These are phyloP conservation scores for Penicillium sp. DNA, from an alignment of 2,329 filamentous ascomycete species.

Conservation along the genomic window DNA sequence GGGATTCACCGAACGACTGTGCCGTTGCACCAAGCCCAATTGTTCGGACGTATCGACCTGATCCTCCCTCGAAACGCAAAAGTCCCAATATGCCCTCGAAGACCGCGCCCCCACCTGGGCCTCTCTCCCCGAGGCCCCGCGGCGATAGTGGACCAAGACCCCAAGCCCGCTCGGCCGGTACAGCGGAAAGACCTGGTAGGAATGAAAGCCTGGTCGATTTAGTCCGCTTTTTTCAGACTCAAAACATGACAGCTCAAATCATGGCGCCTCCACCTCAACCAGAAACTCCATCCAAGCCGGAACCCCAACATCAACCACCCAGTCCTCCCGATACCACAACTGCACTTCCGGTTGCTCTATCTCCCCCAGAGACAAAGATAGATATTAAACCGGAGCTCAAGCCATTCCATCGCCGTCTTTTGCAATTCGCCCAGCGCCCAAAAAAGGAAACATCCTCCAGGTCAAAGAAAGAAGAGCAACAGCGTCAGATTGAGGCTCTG, in stretches of 20 bases:
- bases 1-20: slow-evolving; percentile 26
- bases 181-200: slow-evolving; percentile 29
- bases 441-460: slow-evolving; percentile 27
- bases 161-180: slow-evolving; percentile 34
- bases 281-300: slow-evolving; percentile 10
- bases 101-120: slow-evolving; percentile 8
- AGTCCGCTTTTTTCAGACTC: slow-evolving; percentile 38
- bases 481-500: slow-evolving; percentile 31
- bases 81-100: slow-evolving; percentile 25
- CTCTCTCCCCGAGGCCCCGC: slow-evolving; percentile 6
- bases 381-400: slow-evolving; percentile 20
- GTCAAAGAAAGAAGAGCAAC: slow-evolving; percentile 27
- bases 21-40: slow-evolving; percentile 37
- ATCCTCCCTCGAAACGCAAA: slow-evolving; percentile 27
- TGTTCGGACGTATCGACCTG: slow-evolving; percentile 36
- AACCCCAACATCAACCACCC: slow-evolving; percentile 4
- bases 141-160: slow-evolving; percentile 13
- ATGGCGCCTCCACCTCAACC: slow-evolving; percentile 9
- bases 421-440: slow-evolving; percentile 36
- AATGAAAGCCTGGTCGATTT: slow-evolving; percentile 38
- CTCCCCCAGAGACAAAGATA: slow-evolving; percentile 11
- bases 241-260: slow-evolving; percentile 19
- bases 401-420: slow-evolving; percentile 36
- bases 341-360: slow-evolving; percentile 26
- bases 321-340: slow-evolving; percentile 24